Base-by-base conservation (phyloP, 179 eudicot genomes). In the Heliamphora pulchella region DNA sequence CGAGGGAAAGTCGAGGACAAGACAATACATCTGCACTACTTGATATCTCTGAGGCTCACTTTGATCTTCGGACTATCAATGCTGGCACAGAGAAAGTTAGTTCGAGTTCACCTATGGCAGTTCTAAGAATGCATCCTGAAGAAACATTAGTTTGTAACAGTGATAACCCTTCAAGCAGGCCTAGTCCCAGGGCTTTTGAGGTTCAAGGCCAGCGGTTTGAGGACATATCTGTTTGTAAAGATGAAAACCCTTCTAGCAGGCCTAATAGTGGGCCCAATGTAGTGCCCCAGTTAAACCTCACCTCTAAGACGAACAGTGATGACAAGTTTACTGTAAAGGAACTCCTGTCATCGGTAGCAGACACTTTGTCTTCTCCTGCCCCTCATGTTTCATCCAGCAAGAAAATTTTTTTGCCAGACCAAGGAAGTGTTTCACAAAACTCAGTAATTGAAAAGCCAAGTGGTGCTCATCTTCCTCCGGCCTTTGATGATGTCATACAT, bases 261-360 rank as follows among this genome's bases (percentile, higher is more conserved):
- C 82, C 83, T 67, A 68, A 70, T 65, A 76, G 81, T 72, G 84
- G 77, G 80, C 82, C 83, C 67, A 89, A 91, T 83, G 55, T 66
- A 64, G 79, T 81, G 63, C 74, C 84, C 3, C 77, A 82, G 83
- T 82, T 84, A 64, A 87, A 83, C 72, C 81, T 83, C 53, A 57
- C 79, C 17, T 84, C 91, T 65, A 82, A 80, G 76, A 79, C 87
- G 54, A 81, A 67, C 68, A 90, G 86, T 81, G 91, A 89, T 83
- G 95, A 96, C 74, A 90, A 93, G 86, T 93, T 87, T 84, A 93
- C 94, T 66, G 93, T 91, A 20, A 90, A 87, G 81, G 94, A 93
- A 79, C 89, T 84, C 63, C 76, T 90, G 76, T 85, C 92, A 48
- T 81, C 88, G 2, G 88, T 78, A 31, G 78, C 80, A 22, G 90